Conservation (phyloP, 345 rosid species). For the Barbarea vulgaris region DNA sequence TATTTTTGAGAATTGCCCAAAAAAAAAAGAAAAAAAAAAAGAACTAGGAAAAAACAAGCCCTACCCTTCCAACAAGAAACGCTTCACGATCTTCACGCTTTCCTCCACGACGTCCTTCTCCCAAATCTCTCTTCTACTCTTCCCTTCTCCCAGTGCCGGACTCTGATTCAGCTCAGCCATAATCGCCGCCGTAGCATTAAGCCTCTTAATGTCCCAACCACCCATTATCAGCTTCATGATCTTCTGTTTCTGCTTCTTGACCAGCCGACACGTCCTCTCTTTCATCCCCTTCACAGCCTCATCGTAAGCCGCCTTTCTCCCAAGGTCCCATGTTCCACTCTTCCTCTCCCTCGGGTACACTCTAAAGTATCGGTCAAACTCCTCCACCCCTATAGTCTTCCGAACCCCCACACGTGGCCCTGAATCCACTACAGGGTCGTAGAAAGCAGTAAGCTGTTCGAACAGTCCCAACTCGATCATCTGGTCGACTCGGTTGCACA, state of each 20-base stretch:
- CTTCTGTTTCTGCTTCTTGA: conserved; percentile 58
- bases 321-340: conserved; percentile 13
- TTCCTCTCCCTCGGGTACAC: conserved; percentile 33
- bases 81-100: conserved; percentile 65
- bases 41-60: no score
- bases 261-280: conserved; percentile 49
- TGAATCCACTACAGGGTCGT: conserved; percentile 40
- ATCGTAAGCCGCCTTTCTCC: conserved; percentile 36
- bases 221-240: conserved; percentile 49
- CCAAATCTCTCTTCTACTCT: conserved; percentile 49
- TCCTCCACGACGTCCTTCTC: conserved; percentile 59
- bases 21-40: no score
- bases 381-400: conserved; percentile 71
- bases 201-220: conserved; percentile 61
- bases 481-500: conserved; percentile 57
- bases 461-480: conserved; percentile 65
- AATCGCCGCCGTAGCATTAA: conserved; percentile 66
- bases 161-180: conserved; percentile 33
- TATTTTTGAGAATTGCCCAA: no score
- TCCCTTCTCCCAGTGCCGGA: background rate
- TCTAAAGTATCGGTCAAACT: conserved; percentile 54
- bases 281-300: conserved; percentile 57
- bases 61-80: conserved; percentile 50
- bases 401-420: conserved; percentile 44
- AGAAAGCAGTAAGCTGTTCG: conserved; percentile 55